Evolutionary conservation across 2,329 filamentous ascomycete species (phyloP).

Genomic region (Exserohilum turcica): DNA sequence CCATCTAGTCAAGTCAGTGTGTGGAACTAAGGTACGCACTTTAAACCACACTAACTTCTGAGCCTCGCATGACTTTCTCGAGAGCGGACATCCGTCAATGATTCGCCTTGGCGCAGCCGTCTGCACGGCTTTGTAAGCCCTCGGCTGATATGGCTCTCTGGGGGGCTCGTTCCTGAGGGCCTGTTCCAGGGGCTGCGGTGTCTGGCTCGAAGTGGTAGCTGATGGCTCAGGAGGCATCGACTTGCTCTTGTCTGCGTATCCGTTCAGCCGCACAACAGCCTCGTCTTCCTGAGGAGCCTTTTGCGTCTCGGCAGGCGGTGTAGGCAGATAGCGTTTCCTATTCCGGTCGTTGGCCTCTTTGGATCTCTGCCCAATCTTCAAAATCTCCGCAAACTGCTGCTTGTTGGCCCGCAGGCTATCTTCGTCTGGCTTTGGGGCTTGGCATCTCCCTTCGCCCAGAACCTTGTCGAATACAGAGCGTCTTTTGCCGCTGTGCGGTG

Average conservation of each 20-base stretch:
- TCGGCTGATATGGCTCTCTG: slow-evolving; percentile 19
- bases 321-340: slow-evolving; percentile 24
- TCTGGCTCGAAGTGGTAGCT: slow-evolving; percentile 11
- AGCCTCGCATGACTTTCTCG: slow-evolving; percentile 17
- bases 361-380: slow-evolving; percentile 7
- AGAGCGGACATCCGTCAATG: slow-evolving; percentile 11
- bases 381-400: slow-evolving; percentile 19
- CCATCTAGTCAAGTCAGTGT: slow-evolving; percentile 24
- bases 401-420: slow-evolving; percentile 15
- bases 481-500: slow-evolving; percentile 7
- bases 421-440: slow-evolving; percentile 10
- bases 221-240: neutral
- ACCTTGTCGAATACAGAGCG: slow-evolving; percentile 24
- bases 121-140: slow-evolving; percentile 17
- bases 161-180: slow-evolving; percentile 12
- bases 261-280: neutral
- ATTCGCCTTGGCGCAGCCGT: slow-evolving; percentile 14
- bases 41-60: slow-evolving; percentile 19
- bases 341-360: slow-evolving; percentile 5
- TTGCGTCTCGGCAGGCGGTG: slow-evolving; percentile 28
- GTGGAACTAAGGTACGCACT: neutral
- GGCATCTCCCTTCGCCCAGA: slow-evolving; percentile 9
- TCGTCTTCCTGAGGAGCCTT: slow-evolving; percentile 10
- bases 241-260: neutral
- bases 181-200: slow-evolving; percentile 12